Evolutionary conservation across 1,284 basidiomycete species (phyloP).

Genomic region (Moniliella sp.): DNA sequence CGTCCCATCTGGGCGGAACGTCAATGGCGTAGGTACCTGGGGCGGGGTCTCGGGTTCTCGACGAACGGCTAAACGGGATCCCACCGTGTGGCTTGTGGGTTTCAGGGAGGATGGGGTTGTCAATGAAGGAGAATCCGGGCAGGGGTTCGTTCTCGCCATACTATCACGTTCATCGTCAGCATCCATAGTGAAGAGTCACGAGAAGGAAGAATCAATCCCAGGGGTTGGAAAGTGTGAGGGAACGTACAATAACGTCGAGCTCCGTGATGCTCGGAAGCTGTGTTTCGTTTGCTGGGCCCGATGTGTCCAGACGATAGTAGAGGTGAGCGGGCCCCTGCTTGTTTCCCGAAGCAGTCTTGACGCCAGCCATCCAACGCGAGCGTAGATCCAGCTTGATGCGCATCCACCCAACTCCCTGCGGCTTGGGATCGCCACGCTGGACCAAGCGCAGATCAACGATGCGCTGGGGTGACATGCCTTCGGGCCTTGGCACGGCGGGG

Average conservation of each 20-base stretch:
- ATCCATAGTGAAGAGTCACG: too few species aligned
- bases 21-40: neutral
- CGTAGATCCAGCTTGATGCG: constrained; percentile 10
- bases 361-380: constrained; percentile 6
- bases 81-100: neutral
- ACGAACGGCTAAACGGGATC: neutral
- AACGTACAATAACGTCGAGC: constrained; percentile 10
- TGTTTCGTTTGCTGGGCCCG: neutral
- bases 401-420: constrained; percentile 14
- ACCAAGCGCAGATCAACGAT: constrained; percentile 16
- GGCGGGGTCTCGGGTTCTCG: neutral
- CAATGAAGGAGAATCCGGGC: constrained; percentile 16
- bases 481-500: too few species aligned
- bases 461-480: too few species aligned
- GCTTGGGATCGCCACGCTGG: constrained; percentile 6
- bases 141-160: constrained; percentile 20
- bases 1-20: constrained; percentile 14
- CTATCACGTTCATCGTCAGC: neutral
- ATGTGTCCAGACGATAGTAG: constrained; percentile 9
- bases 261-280: constrained; percentile 13
- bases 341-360: constrained; percentile 4
- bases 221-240: neutral
- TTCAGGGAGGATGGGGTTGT: constrained; percentile 6
- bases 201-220: too few species aligned
- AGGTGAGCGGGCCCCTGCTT: constrained; percentile 10